Base-by-base conservation (phyloP, 192 early-diverging fungal species). In the Jimgerdemannia lactiflua region DNA sequence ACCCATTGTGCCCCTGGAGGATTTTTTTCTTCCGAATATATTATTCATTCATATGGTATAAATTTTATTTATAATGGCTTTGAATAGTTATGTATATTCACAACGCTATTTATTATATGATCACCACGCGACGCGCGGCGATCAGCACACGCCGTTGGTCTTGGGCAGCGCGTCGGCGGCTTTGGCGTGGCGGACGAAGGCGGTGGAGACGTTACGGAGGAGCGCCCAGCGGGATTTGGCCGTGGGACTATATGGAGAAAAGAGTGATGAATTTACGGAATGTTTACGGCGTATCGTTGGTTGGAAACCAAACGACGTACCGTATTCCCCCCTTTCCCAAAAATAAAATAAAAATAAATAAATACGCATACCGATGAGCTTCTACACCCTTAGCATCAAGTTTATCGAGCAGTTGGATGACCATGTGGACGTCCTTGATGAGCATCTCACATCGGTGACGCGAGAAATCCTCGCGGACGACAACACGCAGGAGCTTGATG, bases 401-500 rank as follows among this genome's bases (percentile, higher is more conserved):
- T 43, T 6, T 17, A 39, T 77, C 75, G 67, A 80, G 65, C 3
- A 11, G 41, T 41, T 74, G 73, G 0, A 80, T 39, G 3, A 75
- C 79, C 44, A 71, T 67, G 0, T 71, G 42, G 7, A 82, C 70
- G 43, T 82, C 80, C 2, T 71, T 65, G 39, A 78, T 65, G 9
- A 82, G 65, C 4, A 82, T 39, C 1, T 82, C 80, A 66, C 77
- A 78, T 14, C 80, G 74, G 39, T 70, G 43, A 29, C 74, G 74
- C 10, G 77, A 78, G 39, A 82, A 82, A 20, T 78, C 77, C 65
- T 91, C 91, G 43, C 90, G 82, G 6, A 94, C 84, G 6, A 94
- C 92, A 19, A 94, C 86, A 9, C 92, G 90, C 70, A 93, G 67
- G 43, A 92, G 78, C 63, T 90, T 87, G 64, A 86, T 74, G 8